A percentile compares a stretch with the other conserved stretches of the same genome.
Conservation (phyloP, 306 rosid species). For the Cicer pinnatifidum region DNA sequence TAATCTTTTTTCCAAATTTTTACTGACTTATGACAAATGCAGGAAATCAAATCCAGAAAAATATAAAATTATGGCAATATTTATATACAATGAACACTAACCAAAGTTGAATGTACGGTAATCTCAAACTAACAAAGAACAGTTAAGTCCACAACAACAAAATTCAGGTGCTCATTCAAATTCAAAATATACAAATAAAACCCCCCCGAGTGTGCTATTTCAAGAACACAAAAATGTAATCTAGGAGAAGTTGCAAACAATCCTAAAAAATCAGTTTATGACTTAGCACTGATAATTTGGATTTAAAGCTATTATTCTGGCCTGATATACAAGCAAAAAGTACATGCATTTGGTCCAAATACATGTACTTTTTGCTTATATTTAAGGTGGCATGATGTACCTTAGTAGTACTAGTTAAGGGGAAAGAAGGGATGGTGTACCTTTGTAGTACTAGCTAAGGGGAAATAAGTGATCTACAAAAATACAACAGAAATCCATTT, state of each 20-base stretch:
- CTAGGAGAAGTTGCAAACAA: conserved; percentile 1
- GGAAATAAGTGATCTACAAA: background rate
- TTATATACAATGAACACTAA: conserved; percentile 7
- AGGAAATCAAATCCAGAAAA: conserved; percentile 13
- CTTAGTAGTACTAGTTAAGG: background rate
- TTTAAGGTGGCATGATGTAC: background rate
- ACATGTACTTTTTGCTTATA: no score
- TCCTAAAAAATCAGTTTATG: background rate
- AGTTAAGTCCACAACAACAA: background rate
- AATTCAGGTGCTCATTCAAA: background rate
- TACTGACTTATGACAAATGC: background rate
- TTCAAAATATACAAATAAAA: conserved; percentile 26
- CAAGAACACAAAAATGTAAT: conserved; percentile 12
- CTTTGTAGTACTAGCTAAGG: background rate
- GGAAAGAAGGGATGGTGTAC: background rate
- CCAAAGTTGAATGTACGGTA: conserved; percentile 25
- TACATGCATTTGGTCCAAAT: no score
- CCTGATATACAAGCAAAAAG: no score
- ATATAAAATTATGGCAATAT: background rate
- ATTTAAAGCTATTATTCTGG: background rate
- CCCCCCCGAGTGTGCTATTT: background rate
- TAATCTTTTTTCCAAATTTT: background rate
- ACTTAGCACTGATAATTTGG: conserved; percentile 7
- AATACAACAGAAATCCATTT: no score
- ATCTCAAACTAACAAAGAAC: conserved; percentile 9